Evolutionary conservation across 352 stramenopile genomes (phyloP), one percentile per base, ranked within the genome.

Genomic region (Blastocystis sp.): DNA sequence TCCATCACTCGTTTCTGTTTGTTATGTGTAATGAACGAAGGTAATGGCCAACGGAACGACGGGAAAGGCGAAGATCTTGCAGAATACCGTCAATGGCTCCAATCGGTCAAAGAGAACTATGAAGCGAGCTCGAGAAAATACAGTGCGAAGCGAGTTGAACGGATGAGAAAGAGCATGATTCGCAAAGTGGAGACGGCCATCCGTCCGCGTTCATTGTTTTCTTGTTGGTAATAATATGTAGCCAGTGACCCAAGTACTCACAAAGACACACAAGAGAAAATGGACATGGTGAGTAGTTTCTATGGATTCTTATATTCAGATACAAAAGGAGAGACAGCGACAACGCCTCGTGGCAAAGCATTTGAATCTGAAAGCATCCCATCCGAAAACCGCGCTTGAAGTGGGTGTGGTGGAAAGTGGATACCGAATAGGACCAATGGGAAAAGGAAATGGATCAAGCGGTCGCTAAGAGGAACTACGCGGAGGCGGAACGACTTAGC

Each of bases 361-460:
- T 46, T 44, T 81, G 18, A 57, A 81, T 38, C 29, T 81, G 4
- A 81, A 29, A 32, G 48, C 54, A 29, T 11, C 61, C 0, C 42
- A 48, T 21, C 69, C 69, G 24, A 48, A 29, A 65, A 65, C 69
- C 21, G 32, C 69, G 21, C 32, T 48, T 18, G 69, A 81, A 63
- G 69, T 65, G 6, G 0, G 38, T 0, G 1, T 44, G 4, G n/a
- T 46, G 24, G 0, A 18, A 0, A 63, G 4, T 6, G 4, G 14
- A 16, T 51, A n/a, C 8, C 24, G 3, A 42, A 9, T 81, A 81
- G 69, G 69, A 63, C 27, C 32, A 34, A 21, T 44, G 61, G 36
- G 69, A 81, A 42, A 81, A 64, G 69, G 27, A 81, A 14, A 81
- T 81, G 29, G 27, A 59, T 29, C 9, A 65, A 46, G 69, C 69